Conservation (phyloP, 2,329 filamentous ascomycete genomes). For the Teratosphaeria epicoccoides region DNA sequence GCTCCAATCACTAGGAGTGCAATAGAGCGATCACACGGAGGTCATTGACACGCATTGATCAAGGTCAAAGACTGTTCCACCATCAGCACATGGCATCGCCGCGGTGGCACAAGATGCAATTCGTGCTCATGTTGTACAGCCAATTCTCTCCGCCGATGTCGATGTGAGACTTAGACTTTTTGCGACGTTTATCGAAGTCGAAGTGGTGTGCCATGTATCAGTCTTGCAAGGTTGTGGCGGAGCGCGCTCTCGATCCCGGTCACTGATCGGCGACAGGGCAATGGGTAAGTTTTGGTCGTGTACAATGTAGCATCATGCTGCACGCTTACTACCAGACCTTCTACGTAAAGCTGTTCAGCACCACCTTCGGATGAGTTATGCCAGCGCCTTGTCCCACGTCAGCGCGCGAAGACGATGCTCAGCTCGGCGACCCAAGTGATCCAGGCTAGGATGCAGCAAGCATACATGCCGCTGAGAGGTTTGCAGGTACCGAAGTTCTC, state of each 20-base stretch:
- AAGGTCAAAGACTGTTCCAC: too few relatives aligned
- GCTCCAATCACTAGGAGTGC: too few relatives aligned
- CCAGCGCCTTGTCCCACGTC: not conserved
- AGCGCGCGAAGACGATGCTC: not conserved
- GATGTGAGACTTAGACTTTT: slow-evolving; percentile 1
- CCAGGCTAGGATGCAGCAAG: not conserved
- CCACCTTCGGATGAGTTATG: not conserved
- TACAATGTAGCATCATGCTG: not conserved
- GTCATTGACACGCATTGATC: too few relatives aligned
- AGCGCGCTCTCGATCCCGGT: not conserved
- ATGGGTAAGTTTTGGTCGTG: not conserved
- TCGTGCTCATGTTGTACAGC: not conserved
- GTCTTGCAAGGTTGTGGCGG: not conserved
- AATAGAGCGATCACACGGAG: not conserved
- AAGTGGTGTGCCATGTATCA: not conserved
- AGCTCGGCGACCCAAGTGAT: not conserved
- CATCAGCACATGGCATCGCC: not conserved
- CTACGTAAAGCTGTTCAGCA: too few relatives aligned
- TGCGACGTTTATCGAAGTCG: slow-evolving; percentile 5
- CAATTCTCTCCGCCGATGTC: too few relatives aligned
- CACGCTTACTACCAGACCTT: not conserved
- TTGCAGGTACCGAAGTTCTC: not conserved
- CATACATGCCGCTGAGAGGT: not conserved
- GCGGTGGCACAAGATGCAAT: not conserved
- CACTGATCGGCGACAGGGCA: not conserved